These are phyloP conservation scores for Porcisia deanei DNA, from an alignment of 208 protist species.

Conservation along the genomic window DNA sequence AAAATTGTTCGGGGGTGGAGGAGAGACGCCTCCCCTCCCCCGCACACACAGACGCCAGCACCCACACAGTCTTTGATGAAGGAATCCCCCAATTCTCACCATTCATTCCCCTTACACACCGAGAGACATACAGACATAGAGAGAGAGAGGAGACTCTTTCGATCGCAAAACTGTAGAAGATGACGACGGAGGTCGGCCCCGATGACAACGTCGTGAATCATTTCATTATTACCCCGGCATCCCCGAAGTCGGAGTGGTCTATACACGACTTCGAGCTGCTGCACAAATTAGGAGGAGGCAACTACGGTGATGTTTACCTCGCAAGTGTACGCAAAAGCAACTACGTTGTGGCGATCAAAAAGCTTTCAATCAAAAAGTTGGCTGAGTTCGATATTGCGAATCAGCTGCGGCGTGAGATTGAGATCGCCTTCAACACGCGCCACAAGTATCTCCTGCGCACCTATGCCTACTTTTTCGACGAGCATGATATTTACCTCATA, in stretches of 20 bases:
- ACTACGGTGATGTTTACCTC: slow-evolving; percentile 99
- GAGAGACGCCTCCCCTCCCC: too few relatives aligned
- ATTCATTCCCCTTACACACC: neutral
- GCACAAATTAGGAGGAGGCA: slow-evolving; percentile 95
- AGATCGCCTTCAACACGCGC: slow-evolving; percentile 98
- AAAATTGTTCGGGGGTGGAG: too few relatives aligned
- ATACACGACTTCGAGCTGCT: slow-evolving; percentile 96
- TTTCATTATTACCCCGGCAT: slow-evolving; percentile 70
- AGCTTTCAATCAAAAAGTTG: slow-evolving; percentile 95
- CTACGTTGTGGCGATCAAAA: slow-evolving; percentile 98
- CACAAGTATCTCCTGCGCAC: slow-evolving; percentile 98
- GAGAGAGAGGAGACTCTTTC: neutral
- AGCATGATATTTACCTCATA: slow-evolving; percentile 97
- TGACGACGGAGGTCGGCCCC: slow-evolving; percentile 55
- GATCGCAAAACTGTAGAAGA: neutral
- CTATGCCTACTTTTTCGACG: slow-evolving; percentile 98
- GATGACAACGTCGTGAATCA: slow-evolving; percentile 60
- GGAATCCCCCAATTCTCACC: too few relatives aligned
- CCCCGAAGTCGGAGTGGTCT: slow-evolving; percentile 74
- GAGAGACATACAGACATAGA: neutral
- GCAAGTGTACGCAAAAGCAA: slow-evolving; percentile 97
- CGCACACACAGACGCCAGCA: neutral
- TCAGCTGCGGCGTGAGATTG: slow-evolving; percentile 98
- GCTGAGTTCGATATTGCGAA: slow-evolving; percentile 95
- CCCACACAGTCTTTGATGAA: too few relatives aligned